These are phyloP conservation scores for Selenicereus undatus DNA, from an alignment of 148 eudicot genomes.

Conservation along the genomic window DNA sequence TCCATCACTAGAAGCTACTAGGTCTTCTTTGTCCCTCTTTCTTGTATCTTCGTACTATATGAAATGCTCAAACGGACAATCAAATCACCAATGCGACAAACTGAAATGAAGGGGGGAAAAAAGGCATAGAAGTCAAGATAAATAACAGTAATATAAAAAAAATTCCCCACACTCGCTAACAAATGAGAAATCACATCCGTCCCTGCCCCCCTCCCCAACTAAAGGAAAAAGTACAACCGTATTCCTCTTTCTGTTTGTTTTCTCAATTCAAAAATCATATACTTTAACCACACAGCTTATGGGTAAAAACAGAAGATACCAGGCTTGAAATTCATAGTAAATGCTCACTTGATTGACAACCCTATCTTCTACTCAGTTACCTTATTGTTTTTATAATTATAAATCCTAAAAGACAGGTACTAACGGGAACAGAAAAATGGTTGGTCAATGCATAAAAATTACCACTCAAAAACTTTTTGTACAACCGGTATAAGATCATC, in stretches of 20 bases:
- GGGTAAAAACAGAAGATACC: not conserved
- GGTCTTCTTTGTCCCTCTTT: not conserved
- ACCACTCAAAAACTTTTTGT: no score
- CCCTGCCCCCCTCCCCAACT: no score
- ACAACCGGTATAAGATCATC: no score
- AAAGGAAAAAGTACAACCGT: no score
- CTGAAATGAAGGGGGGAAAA: not conserved
- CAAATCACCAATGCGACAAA: not conserved
- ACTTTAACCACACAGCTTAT: not conserved
- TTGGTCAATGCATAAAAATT: no score
- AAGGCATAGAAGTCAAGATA: not conserved
- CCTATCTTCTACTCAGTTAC: no score
- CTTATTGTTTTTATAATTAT: no score
- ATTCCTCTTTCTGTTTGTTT: not conserved
- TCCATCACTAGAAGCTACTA: slow-evolving; percentile 33
- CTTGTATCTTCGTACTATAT: not conserved
- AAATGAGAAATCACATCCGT: not conserved
- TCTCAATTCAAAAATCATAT: not conserved
- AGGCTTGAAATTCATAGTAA: not conserved
- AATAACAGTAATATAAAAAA: not conserved
- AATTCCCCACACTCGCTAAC: not conserved
- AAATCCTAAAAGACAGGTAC: not conserved
- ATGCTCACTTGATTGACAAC: not conserved
- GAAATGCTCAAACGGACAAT: not conserved
- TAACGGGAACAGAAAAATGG: not conserved